Evolutionary conservation across 140 eudicot genomes (phyloP).

Genomic region (Stevia rebaudiana): DNA sequence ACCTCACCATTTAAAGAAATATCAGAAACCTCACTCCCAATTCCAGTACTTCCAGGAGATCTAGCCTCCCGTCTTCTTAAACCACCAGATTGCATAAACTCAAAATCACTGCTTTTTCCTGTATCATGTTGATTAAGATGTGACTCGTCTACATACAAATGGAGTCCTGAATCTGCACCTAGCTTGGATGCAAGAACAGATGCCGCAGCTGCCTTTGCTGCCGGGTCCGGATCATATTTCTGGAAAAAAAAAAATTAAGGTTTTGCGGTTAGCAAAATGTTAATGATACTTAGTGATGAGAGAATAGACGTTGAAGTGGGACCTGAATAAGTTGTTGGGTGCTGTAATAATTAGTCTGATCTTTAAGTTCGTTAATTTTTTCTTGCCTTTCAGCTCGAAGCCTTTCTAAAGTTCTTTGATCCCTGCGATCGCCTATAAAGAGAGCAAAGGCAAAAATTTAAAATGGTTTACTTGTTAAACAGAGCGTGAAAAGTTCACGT

Average conservation of each 20-base stretch:
- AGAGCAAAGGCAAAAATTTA: not conserved
- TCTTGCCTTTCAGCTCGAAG: conserved; percentile 82
- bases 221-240: conserved; percentile 96
- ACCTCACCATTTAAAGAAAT: conserved; percentile 39
- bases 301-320: not conserved
- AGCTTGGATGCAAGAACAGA: conserved; percentile 77
- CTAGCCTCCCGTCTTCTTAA: conserved; percentile 54
- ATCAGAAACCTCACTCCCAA: conserved; percentile 46
- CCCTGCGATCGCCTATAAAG: conserved; percentile 68
- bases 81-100: conserved; percentile 53
- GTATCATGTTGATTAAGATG: conserved; percentile 31
- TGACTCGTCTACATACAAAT: conserved; percentile 51
- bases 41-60: conserved; percentile 27
- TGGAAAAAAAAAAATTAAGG: conserved; percentile 37
- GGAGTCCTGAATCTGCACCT: conserved; percentile 85
- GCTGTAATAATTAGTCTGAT: conserved; percentile 70
- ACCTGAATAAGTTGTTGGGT: conserved; percentile 98
- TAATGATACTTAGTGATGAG: not conserved
- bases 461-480: not conserved
- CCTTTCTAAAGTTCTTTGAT: conserved; percentile 68
- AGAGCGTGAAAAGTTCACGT: too few species aligned
- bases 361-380: conserved; percentile 92
- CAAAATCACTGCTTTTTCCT: conserved; percentile 68
- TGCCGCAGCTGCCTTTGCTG: conserved; percentile 97
- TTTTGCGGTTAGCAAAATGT: conserved; percentile 12